Conservation (phyloP, 2,329 filamentous ascomycete genomes). For the Akanthomyces muscarius region DNA sequence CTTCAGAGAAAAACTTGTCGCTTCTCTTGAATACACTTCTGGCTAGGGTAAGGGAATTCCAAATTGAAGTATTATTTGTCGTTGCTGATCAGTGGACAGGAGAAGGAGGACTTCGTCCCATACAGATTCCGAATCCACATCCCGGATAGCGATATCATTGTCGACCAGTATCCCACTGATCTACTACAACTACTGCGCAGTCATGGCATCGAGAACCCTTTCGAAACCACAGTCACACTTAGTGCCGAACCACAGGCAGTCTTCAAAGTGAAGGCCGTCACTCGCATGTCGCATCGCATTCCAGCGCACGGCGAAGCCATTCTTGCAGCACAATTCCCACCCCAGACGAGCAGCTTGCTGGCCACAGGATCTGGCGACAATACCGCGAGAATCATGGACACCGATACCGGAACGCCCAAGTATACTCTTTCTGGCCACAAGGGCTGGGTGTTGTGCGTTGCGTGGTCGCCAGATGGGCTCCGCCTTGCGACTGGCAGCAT, state of each 20-base stretch:
- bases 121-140: constrained; percentile 60
- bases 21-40: constrained; percentile 81
- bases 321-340: constrained; percentile 80
- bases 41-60: constrained; percentile 54
- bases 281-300: constrained; percentile 82
- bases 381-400: constrained; percentile 91
- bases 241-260: constrained; percentile 79
- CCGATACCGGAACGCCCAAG: constrained; percentile 84
- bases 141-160: constrained; percentile 47
- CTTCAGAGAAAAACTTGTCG: constrained; percentile 84
- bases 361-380: constrained; percentile 89
- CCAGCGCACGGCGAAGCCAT: constrained; percentile 91
- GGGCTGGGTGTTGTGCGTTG: constrained; percentile 83
- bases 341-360: constrained; percentile 68
- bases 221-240: constrained; percentile 52
- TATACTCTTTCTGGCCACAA: constrained; percentile 83
- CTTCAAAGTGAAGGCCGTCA: constrained; percentile 88
- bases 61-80: no score
- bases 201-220: constrained; percentile 56
- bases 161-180: constrained; percentile 54
- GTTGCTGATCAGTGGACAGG: constrained; percentile 28
- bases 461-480: constrained; percentile 79
- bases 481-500: constrained; percentile 86
- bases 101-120: constrained; percentile 56
- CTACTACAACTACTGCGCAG: constrained; percentile 50